These are phyloP conservation scores for Colletotrichum viniferum DNA, from an alignment of 2,329 filamentous ascomycete genomes.

Conservation along the genomic window DNA sequence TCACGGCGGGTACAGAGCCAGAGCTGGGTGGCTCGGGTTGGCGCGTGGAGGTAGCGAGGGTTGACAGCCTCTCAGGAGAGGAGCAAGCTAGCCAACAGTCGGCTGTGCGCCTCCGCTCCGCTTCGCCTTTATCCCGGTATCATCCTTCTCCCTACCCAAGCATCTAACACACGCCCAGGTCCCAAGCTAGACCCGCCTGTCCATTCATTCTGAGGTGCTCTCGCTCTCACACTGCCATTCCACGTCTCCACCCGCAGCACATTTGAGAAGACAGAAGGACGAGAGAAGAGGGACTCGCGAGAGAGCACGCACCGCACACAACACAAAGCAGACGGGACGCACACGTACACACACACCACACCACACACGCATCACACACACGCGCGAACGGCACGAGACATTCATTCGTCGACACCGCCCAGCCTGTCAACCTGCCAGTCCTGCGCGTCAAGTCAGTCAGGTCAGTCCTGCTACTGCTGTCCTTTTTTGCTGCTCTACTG, in stretches of 20 bases:
- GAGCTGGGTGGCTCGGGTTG: constrained; percentile 12
- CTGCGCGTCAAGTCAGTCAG: not conserved
- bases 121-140: constrained; percentile 24
- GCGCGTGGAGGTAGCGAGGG: constrained; percentile 14
- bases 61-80: constrained; percentile 17
- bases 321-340: not conserved
- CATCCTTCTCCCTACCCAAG: constrained; percentile 22
- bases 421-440: not conserved
- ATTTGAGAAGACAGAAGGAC: not conserved
- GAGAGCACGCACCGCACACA: not conserved
- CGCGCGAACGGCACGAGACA: not conserved
- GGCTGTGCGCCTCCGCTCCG: constrained; percentile 21
- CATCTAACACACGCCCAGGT: constrained; percentile 21
- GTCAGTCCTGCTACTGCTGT: not conserved
- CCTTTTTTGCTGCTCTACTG: not conserved
- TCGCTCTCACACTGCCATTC: not conserved
- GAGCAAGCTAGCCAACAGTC: constrained; percentile 21
- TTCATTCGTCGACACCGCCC: not conserved
- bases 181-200: constrained; percentile 20
- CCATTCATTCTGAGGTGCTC: not conserved
- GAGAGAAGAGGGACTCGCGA: not conserved
- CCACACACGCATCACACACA: not conserved
- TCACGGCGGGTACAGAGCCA: constrained; percentile 12
- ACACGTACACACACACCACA: not conserved
- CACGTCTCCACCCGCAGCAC: constrained; percentile 1